Conservation (phyloP, 495 filamentous ascomycete genomes). For the Podospora appendiculata region DNA sequence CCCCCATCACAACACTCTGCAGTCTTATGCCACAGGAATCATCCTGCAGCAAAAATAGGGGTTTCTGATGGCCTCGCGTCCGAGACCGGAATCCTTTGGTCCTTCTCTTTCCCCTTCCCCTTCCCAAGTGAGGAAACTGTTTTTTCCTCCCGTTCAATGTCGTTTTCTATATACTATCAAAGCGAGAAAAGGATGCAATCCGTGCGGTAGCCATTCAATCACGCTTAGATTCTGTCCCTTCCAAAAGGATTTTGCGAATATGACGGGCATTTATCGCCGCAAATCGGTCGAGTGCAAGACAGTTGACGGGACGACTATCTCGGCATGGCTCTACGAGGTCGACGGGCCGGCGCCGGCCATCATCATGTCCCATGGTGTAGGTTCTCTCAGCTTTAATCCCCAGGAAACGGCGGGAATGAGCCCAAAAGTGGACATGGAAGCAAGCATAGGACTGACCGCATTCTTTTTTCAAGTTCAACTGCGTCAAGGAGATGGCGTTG, state of each 20-base stretch:
- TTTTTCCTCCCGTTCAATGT: no score
- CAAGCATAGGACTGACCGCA: not conserved
- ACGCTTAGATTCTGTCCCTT: not conserved
- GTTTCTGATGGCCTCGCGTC: not conserved
- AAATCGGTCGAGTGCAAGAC: constrained; percentile 1
- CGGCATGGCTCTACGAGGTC: not conserved
- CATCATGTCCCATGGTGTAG: not conserved
- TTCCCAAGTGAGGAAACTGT: no score
- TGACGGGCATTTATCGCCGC: not conserved
- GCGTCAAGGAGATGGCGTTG: constrained; percentile 4
- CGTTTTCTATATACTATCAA: no score
- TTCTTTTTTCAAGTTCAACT: not conserved
- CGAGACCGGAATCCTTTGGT: not conserved
- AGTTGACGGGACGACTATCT: not conserved
- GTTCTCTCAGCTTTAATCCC: not conserved
- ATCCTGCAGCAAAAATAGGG: not conserved
- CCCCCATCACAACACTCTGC: no score
- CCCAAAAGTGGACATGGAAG: no score
- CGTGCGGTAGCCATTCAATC: not conserved
- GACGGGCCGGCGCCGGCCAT: not conserved
- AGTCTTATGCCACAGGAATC: no score
- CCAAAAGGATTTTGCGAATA: not conserved
- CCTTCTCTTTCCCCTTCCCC: not conserved
- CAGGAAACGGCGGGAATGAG: no score
- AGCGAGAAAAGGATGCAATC: not conserved